phyloP scores from a whole-genome alignment of 2,329 filamentous ascomycete genomes.

The Colletotrichum sp. region DNA sequence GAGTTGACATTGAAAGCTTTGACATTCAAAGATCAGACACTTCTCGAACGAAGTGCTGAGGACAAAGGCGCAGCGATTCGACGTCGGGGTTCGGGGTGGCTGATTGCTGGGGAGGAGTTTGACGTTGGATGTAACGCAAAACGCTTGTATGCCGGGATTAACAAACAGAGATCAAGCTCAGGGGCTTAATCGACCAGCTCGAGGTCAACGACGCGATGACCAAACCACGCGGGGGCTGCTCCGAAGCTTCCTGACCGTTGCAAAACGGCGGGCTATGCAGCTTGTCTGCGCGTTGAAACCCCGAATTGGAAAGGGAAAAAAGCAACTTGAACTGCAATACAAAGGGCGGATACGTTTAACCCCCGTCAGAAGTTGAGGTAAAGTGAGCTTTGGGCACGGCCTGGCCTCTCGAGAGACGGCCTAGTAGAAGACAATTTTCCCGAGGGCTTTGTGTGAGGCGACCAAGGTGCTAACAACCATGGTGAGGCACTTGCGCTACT shows the following conservation, averaged over 20 bases:
- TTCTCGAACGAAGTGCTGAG: neutral
- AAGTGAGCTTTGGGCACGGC: neutral
- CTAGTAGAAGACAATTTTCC: neutral
- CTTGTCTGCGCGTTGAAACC: neutral
- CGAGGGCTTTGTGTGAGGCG: neutral
- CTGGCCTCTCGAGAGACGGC: neutral
- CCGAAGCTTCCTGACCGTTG: neutral
- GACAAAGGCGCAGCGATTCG: neutral
- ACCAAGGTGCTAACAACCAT: neutral
- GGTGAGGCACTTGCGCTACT: conserved; percentile 17
- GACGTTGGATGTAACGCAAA: neutral
- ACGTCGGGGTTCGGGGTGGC: neutral
- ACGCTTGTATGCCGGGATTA: neutral
- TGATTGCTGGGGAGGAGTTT: neutral
- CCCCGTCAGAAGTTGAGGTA: neutral
- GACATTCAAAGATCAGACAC: neutral
- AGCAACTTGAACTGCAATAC: neutral
- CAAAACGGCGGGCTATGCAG: neutral
- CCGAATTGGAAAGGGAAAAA: neutral
- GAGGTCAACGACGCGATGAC: neutral
- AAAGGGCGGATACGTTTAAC: neutral
- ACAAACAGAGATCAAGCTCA: neutral
- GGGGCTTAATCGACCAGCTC: neutral
- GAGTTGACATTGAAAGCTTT: neutral
- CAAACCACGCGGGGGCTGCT: neutral